Conservation (phyloP, 1,284 basidiomycete species). For the Austroboletus rostrupii region DNA sequence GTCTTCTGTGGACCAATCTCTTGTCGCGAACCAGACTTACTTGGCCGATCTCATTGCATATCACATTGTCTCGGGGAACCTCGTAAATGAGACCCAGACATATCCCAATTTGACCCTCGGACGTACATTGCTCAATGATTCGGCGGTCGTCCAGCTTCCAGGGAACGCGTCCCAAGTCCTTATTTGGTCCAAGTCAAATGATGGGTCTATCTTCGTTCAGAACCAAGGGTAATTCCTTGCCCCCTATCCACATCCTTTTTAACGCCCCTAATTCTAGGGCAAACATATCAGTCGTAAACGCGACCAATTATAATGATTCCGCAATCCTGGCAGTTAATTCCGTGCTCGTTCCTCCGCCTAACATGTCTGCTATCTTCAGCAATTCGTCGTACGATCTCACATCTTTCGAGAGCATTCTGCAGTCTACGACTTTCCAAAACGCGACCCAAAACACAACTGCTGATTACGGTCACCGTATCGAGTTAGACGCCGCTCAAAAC, state of each 20-base stretch:
- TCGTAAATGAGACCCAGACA: slow-evolving; percentile 36
- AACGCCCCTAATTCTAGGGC: slow-evolving; percentile 25
- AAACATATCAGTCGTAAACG: slow-evolving; percentile 45
- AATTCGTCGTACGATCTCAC: slow-evolving; percentile 25
- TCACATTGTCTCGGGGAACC: slow-evolving; percentile 58
- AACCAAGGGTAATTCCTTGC: slow-evolving; percentile 47
- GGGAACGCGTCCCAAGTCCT: slow-evolving; percentile 60
- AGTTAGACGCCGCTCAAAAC: too few species aligned
- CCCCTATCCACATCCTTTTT: background rate
- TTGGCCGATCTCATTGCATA: slow-evolving; percentile 54
- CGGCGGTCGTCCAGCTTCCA: slow-evolving; percentile 47
- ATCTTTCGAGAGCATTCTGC: slow-evolving; percentile 26
- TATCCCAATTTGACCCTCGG: slow-evolving; percentile 60
- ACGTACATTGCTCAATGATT: slow-evolving; percentile 54
- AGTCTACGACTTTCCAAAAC: slow-evolving; percentile 20
- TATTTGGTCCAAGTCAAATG: slow-evolving; percentile 47
- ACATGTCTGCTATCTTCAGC: slow-evolving; percentile 41
- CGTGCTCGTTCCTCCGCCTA: slow-evolving; percentile 53
- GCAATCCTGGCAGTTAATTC: slow-evolving; percentile 50
- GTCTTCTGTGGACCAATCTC: slow-evolving; percentile 18
- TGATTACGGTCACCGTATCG: too few species aligned
- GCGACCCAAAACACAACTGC: slow-evolving; percentile 9
- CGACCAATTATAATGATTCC: slow-evolving; percentile 43
- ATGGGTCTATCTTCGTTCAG: slow-evolving; percentile 47
- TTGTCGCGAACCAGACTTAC: slow-evolving; percentile 33